Evolutionary conservation across 257 asterid genomes (phyloP), one percentile per base, ranked within the genome.

Genomic region (Nemophila menziesii): DNA sequence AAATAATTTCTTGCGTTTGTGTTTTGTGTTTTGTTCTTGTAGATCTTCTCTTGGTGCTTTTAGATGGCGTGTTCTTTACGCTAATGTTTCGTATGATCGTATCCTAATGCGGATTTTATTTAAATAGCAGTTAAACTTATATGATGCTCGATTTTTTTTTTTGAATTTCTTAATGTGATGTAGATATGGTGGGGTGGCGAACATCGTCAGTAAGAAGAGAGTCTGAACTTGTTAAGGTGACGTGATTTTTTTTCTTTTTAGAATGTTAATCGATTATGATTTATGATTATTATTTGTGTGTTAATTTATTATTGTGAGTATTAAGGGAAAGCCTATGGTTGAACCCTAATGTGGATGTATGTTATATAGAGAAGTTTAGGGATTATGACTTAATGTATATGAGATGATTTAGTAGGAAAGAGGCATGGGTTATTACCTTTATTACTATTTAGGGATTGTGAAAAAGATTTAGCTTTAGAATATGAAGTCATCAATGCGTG

Each of bases 121-220:
- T 38, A 45, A 11, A 48, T 48, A 11, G 14, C 44, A 12, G 12
- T 16, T 13, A 33, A 39, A 20, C 46, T 39, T 29, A 20, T 13
- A 37, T 48, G 19, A 6, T 27, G 24, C 33, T 40, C 33, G 44
- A 39, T n/a, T 18, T 16, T 57, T 63, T 29, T 49, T 10, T 27
- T 37, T 43, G 40, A 54, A 44, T 48, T 61, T 52, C 82, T 74
- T 86, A 70, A 63, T 77, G 4, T 50, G 33, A 46, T 60, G 52
- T 48, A 85, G 96, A 89, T 74, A 62, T 81, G 93, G 98, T 84
- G 70, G 98, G 98, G 45, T 89, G 96, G 95, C 94, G 98, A 29
- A 89, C 96, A 27, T 78, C 96, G 19, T 89, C 96, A 34, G 61
- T 89, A 46, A 60, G 98, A 70, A 76, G 98, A 59, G 96, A 78